Evolutionary conservation across 176 grass and related monocot genomes (phyloP).

Genomic region (Phragmites australis): DNA sequence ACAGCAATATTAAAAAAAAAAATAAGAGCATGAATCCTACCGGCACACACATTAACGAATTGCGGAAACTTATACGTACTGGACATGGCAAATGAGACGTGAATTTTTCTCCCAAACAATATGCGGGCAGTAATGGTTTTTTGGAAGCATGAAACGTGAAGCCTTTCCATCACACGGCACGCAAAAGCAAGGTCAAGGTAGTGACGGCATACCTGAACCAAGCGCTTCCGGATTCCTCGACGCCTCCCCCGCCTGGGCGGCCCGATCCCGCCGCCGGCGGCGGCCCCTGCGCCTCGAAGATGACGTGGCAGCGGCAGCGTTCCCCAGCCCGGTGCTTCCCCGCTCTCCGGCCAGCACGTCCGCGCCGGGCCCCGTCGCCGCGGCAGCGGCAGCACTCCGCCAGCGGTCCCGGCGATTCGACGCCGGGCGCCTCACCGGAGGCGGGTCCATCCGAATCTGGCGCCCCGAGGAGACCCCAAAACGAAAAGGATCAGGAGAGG

Average conservation of each 20-base stretch:
- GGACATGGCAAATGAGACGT: background rate
- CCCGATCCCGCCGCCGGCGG: background rate
- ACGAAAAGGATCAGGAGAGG: background rate
- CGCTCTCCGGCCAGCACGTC: slow-evolving; percentile 9
- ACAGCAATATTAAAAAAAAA: background rate
- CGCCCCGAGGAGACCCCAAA: background rate
- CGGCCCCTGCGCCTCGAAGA: slow-evolving; percentile 5
- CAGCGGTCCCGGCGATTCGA: background rate
- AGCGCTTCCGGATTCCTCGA: background rate
- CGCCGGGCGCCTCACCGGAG: background rate
- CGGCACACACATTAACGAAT: background rate
- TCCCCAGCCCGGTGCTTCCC: background rate
- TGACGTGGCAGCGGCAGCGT: background rate
- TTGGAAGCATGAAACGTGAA: background rate
- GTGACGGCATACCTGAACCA: slow-evolving; percentile 17
- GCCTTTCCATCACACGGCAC: background rate
- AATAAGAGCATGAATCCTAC: background rate
- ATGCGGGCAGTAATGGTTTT: too few relatives aligned
- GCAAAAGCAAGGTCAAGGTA: background rate
- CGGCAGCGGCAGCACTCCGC: background rate
- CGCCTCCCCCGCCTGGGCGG: background rate
- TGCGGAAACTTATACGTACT: background rate
- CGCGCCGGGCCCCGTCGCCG: background rate
- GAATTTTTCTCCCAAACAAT: background rate
- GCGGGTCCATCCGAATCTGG: slow-evolving; percentile 46